Conservation (phyloP, 2,329 filamentous ascomycete species). For the Apiospora kogelbergensis region DNA sequence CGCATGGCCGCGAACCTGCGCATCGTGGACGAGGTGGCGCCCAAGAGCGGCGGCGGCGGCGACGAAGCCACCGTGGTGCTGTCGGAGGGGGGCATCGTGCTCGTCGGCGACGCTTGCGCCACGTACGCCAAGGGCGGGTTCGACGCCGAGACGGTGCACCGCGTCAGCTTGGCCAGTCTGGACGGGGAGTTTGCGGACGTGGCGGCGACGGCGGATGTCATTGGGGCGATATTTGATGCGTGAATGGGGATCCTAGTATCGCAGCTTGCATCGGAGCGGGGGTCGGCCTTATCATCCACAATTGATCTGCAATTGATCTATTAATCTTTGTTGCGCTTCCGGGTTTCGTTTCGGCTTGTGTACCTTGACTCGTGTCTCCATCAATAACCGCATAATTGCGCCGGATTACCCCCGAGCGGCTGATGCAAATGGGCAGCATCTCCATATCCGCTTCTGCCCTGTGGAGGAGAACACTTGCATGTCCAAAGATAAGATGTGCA, state of each 20-base stretch:
- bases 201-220: constrained; percentile 34
- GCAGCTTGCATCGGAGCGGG: not conserved
- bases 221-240: not conserved
- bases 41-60: constrained; percentile 31
- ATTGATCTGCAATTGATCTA: not conserved
- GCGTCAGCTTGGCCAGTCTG: constrained; percentile 43
- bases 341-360: not conserved
- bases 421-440: not conserved
- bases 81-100: constrained; percentile 34
- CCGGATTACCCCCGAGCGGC: not conserved
- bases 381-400: not conserved
- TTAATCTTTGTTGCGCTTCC: no score
- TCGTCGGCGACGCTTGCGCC: constrained; percentile 46
- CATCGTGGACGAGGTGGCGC: constrained; percentile 34
- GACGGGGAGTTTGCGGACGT: constrained; percentile 45
- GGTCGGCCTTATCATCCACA: not conserved
- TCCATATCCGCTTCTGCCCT: not conserved
- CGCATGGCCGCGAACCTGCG: constrained; percentile 47
- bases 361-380: not conserved
- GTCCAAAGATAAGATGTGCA: no score
- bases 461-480: no score
- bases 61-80: not conserved
- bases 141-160: constrained; percentile 46
- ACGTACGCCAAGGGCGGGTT: constrained; percentile 41
- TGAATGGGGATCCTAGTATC: not conserved